phyloP scores from a whole-genome alignment of 2,329 filamentous ascomycete genomes.

The Cercospora zeina region DNA sequence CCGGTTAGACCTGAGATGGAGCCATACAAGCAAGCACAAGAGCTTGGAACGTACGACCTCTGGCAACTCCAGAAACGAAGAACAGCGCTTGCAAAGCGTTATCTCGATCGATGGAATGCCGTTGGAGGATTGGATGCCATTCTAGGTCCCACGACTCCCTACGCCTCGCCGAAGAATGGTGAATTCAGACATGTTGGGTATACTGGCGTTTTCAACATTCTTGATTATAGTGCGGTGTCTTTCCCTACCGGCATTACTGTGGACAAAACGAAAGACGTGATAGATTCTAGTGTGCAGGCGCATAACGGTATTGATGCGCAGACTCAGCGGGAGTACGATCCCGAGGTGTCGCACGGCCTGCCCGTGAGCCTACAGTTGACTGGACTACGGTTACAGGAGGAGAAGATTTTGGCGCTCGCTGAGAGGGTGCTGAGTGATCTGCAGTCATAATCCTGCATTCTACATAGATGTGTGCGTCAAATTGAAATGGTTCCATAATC shows the following conservation, averaged over 20 bases:
- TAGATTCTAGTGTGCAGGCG: constrained; percentile 30
- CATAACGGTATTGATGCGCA: constrained; percentile 45
- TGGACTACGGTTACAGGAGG: constrained; percentile 40
- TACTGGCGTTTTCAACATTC: constrained; percentile 49
- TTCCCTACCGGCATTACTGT: constrained; percentile 48
- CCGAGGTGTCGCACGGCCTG: constrained; percentile 46
- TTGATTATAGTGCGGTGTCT: constrained; percentile 50
- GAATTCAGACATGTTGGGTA: constrained; percentile 50
- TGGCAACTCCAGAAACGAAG: constrained; percentile 54
- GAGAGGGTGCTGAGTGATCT: constrained; percentile 33
- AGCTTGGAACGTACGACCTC: constrained; percentile 48
- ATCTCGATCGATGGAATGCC: constrained; percentile 50
- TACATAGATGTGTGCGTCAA: not conserved
- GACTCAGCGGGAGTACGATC: constrained; percentile 41
- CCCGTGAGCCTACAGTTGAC: constrained; percentile 43
- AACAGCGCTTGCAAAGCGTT: constrained; percentile 45
- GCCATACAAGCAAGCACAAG: constrained; percentile 46
- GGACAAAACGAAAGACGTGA: constrained; percentile 44
- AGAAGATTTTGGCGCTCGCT: constrained; percentile 41
- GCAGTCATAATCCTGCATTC: constrained; percentile 11
- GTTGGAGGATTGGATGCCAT: constrained; percentile 48
- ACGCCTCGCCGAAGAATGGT: constrained; percentile 46
- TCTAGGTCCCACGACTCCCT: constrained; percentile 50
- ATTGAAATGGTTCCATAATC: not conserved
- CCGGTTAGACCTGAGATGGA: constrained; percentile 54